A percentile compares a stretch with the other conserved stretches of the same genome.
Evolutionary conservation across 176 grass and related monocot genomes (phyloP).

Genomic region (Hsuehochloa calcarea): DNA sequence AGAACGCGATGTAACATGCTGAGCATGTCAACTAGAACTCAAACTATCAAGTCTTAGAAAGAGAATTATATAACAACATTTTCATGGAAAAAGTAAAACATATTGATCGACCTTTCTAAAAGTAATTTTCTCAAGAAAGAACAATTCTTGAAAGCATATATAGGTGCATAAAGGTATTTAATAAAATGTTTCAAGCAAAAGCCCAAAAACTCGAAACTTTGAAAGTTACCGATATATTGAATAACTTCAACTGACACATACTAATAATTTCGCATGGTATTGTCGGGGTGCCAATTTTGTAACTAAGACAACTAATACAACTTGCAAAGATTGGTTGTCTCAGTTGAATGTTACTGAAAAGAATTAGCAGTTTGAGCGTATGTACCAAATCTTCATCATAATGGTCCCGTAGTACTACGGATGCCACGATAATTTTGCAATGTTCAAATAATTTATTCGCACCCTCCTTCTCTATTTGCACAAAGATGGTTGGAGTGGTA

Average conservation of each 20-base stretch:
- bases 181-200: conserved; percentile 17
- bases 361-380: neutral
- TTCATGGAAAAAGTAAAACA: neutral
- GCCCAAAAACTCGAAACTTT: neutral
- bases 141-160: neutral
- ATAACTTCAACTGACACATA: neutral
- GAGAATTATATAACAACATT: neutral
- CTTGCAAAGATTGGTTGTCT: neutral
- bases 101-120: neutral
- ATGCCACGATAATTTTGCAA: neutral
- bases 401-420: neutral
- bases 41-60: neutral
- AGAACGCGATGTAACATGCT: neutral
- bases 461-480: neutral
- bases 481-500: neutral
- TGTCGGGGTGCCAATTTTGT: neutral
- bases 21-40: neutral
- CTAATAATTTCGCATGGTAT: neutral
- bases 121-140: neutral
- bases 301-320: neutral
- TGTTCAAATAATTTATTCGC: neutral
- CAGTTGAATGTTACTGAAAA: neutral
- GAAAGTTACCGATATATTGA: neutral
- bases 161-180: neutral
- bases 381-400: neutral